Percentiles rank a stretch among this genome's conserved stretches.
Conservation (phyloP, 1,139 yeast species). For the Pichia sp. region DNA sequence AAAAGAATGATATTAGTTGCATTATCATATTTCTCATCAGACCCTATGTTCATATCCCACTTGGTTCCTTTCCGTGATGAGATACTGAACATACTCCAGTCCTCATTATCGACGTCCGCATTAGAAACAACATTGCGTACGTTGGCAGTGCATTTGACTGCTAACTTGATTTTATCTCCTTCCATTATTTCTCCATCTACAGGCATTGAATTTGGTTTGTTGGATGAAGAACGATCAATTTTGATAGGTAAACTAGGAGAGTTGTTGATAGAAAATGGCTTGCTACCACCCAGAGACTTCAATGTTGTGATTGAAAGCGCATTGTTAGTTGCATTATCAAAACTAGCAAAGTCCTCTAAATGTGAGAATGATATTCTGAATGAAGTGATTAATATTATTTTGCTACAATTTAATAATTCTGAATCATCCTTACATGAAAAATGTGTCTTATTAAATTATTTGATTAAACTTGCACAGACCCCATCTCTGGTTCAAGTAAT, state of each 20-base stretch:
- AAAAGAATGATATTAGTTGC: slow-evolving; percentile 16
- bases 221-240: slow-evolving; percentile 15
- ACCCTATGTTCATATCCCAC: slow-evolving; percentile 24
- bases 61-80: slow-evolving; percentile 55
- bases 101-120: slow-evolving; percentile 61
- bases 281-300: slow-evolving; percentile 5
- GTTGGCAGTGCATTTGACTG: slow-evolving; percentile 60
- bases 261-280: slow-evolving; percentile 12
- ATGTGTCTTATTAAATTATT: slow-evolving; percentile 9
- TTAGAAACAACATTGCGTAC: slow-evolving; percentile 66
- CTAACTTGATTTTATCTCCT: slow-evolving; percentile 46
- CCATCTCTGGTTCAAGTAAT: slow-evolving; percentile 37
- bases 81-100: slow-evolving; percentile 57
- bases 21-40: slow-evolving; percentile 17
- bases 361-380: slow-evolving; percentile 14
- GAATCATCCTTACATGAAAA: slow-evolving; percentile 1
- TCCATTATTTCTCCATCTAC: not conserved
- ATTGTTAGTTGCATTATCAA: slow-evolving; percentile 11
- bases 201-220: slow-evolving; percentile 12
- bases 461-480: slow-evolving; percentile 13
- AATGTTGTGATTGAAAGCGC: slow-evolving; percentile 14
- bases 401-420: not conserved
- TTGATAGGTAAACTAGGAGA: slow-evolving; percentile 14
- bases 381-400: slow-evolving; percentile 12
- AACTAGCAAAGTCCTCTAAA: slow-evolving; percentile 11